Conservation (phyloP, 306 rosid species). For the Prunus padus region DNA sequence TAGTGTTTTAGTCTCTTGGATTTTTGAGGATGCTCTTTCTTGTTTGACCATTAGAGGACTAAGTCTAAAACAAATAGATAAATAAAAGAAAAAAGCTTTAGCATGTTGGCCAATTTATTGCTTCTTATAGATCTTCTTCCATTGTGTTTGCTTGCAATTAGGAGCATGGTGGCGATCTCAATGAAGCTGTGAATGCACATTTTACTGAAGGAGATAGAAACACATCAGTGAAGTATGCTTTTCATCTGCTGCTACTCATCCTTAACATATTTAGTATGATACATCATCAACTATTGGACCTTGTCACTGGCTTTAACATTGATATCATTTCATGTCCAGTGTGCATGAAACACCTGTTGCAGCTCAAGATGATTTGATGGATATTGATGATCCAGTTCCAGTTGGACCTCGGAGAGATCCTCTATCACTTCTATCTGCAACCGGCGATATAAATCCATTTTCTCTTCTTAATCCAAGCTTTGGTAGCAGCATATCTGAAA, state of each 20-base stretch:
- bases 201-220: conserved; percentile 77
- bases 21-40: not conserved
- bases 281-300: not conserved
- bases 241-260: conserved; percentile 13
- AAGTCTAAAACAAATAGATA: not conserved
- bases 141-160: conserved; percentile 31
- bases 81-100: not conserved
- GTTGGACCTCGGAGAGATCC: conserved; percentile 45
- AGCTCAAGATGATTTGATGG: conserved; percentile 75
- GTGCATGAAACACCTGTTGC: conserved; percentile 36
- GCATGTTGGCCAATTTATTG: not conserved
- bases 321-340: conserved; percentile 38
- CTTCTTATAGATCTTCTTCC: conserved; percentile 8
- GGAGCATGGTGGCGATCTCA: conserved; percentile 86
- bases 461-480: conserved; percentile 50
- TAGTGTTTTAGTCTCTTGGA: not conserved
- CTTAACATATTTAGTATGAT: conserved; percentile 10
- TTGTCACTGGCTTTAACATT: conserved; percentile 16
- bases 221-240: conserved; percentile 42
- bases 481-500: conserved; percentile 41
- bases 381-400: conserved; percentile 54
- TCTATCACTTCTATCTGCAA: conserved; percentile 43
- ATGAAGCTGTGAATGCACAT: conserved; percentile 80
- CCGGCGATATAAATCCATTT: conserved; percentile 45
- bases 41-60: not conserved